Base-by-base conservation (phyloP, 495 filamentous ascomycete genomes). In the Parathielavia appendiculata region DNA sequence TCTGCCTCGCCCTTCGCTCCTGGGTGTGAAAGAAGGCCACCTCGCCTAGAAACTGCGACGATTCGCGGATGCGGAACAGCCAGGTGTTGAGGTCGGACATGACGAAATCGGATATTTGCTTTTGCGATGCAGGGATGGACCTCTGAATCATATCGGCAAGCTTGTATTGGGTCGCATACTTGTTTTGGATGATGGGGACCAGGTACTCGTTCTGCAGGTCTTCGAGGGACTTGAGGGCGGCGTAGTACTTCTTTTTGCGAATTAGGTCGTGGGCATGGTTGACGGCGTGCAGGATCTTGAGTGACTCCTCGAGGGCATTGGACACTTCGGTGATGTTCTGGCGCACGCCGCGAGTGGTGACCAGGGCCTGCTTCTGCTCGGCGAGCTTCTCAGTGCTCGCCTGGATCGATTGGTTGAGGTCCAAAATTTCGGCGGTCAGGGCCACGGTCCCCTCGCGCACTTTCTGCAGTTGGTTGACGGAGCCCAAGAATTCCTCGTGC, bases 1-100 rank as follows among this genome's bases (percentile, higher is more conserved):
- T 89, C 63, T 95, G 90, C 52, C 93, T 80, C 39, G 80, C 81
- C 57, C 92, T 84, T n/a, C 93, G 83, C 64, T 95, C 79, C 61
- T 95, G 86, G 0, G 93, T 97, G 65, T 95, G 89, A 66, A 91
- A 96, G 67, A 99, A 91, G 22, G 93, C 91, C n/a, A 99, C 87
- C 71, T 97, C 92, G 4, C 93, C 93, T 22, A 99, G 76, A 54
- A 92, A 95, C 59, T 96, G 91, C 0, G 91, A 95, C 36, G 91
- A 95, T 69, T 97, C 95, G 57, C 95, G 85, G 59, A 99, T 95
- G 32, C 89, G 85, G 68, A 86, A 97, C n/a, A 99, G 77, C 93
- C 93, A 99, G 2, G 89, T 96, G 69, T 97, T 97, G 38, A 99
- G 73, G 72, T 99, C 93, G 1, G 84, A 86, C 95, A 97, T 97